phyloP scores from a whole-genome alignment of 73 alveolate genomes.

The Paramecium octaurelia region DNA sequence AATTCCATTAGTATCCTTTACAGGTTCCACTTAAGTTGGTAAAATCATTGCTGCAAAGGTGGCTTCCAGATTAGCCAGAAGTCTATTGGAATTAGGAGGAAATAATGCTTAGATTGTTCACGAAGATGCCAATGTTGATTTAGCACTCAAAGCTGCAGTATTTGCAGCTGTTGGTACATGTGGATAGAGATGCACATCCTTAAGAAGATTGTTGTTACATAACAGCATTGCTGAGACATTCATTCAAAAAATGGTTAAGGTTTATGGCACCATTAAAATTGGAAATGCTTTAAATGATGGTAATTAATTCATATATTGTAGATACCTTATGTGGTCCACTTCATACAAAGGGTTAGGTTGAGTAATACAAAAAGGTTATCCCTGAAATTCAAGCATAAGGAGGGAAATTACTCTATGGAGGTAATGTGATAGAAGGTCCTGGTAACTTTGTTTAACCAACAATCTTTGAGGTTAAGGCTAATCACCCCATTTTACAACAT shows the following conservation, averaged over 20 bases:
- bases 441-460: slow-evolving; percentile 91
- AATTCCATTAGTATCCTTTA: slow-evolving; percentile 79
- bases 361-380: slow-evolving; percentile 69
- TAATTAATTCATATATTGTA: neutral
- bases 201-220: slow-evolving; percentile 73
- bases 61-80: slow-evolving; percentile 80
- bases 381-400: slow-evolving; percentile 79
- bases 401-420: slow-evolving; percentile 83
- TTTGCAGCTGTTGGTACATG: slow-evolving; percentile 93
- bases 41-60: slow-evolving; percentile 74
- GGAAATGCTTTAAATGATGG: slow-evolving; percentile 81
- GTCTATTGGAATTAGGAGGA: slow-evolving; percentile 90
- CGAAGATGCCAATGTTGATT: slow-evolving; percentile 85
- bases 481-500: slow-evolving; percentile 74
- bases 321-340: slow-evolving; percentile 86
- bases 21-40: slow-evolving; percentile 86
- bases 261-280: slow-evolving; percentile 62
- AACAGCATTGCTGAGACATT: slow-evolving; percentile 53
- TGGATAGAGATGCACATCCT: slow-evolving; percentile 91
- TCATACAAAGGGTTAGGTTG: slow-evolving; percentile 76
- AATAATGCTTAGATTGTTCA: slow-evolving; percentile 84
- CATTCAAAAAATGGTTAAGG: slow-evolving; percentile 65
- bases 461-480: slow-evolving; percentile 70
- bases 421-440: slow-evolving; percentile 73
- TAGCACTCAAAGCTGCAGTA: slow-evolving; percentile 81